Evolutionary conservation across 805 yeast genomes (phyloP).

Genomic region (Nakazawaea holstii): DNA sequence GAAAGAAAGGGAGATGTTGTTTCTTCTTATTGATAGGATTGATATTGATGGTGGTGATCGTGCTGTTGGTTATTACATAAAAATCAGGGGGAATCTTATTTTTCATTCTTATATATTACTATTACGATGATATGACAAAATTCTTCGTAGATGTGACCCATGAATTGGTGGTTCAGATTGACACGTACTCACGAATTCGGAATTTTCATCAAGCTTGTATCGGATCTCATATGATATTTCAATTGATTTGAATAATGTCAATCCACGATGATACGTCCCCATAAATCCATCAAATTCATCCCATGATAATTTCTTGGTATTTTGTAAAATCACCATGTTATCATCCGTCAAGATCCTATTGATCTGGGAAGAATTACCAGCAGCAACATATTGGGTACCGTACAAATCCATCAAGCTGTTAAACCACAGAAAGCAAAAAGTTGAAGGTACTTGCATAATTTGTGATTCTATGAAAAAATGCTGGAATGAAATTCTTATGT

Average conservation of each 20-base stretch:
- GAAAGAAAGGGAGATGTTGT: constrained; percentile 65
- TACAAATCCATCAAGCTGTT: constrained; percentile 2
- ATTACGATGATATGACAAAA: constrained; percentile 4
- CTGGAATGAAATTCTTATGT: constrained; percentile 4
- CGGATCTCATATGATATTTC: constrained; percentile 23
- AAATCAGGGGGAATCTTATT: background rate
- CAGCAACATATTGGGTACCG: background rate
- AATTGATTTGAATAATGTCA: constrained; percentile 44
- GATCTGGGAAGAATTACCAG: background rate
- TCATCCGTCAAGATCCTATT: background rate
- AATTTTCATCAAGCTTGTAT: constrained; percentile 22
- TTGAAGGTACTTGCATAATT: background rate
- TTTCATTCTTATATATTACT: background rate
- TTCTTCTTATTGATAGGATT: constrained; percentile 59
- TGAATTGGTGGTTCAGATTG: background rate
- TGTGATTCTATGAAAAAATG: background rate
- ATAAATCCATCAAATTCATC: constrained; percentile 60
- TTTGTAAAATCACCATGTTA: background rate
- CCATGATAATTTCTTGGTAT: constrained; percentile 28
- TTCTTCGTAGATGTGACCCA: background rate
- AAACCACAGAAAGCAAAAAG: constrained; percentile 5
- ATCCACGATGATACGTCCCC: constrained; percentile 55
- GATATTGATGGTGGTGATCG: constrained; percentile 51
- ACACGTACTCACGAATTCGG: background rate
- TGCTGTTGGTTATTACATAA: constrained; percentile 18